These are phyloP conservation scores for Gamarada debralockiae DNA, from an alignment of 495 filamentous ascomycete genomes.

Conservation along the genomic window DNA sequence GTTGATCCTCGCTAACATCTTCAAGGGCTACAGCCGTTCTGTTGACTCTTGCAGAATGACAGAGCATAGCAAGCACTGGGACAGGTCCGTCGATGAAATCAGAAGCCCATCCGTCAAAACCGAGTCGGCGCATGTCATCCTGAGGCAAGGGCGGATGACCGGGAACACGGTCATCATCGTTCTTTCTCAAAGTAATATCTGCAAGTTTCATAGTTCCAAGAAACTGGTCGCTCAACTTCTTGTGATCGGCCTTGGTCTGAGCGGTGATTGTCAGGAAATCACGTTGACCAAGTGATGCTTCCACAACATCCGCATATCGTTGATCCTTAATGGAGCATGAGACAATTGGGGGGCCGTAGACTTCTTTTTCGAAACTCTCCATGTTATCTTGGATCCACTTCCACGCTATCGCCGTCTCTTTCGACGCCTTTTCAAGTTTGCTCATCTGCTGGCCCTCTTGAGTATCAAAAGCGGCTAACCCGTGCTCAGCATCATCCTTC, in stretches of 20 bases:
- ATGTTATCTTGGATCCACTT: slow-evolving; percentile 74
- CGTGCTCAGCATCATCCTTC: slow-evolving; percentile 36
- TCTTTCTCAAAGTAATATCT: slow-evolving; percentile 62
- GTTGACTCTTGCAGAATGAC: slow-evolving; percentile 61
- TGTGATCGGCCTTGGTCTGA: slow-evolving; percentile 70
- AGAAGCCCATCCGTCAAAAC: slow-evolving; percentile 75
- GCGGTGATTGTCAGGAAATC: slow-evolving; percentile 74
- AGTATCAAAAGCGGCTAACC: slow-evolving; percentile 64
- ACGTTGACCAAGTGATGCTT: slow-evolving; percentile 57
- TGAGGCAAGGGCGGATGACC: slow-evolving; percentile 46
- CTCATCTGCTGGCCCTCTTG: slow-evolving; percentile 69
- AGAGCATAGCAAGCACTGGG: slow-evolving; percentile 84
- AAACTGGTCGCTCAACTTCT: slow-evolving; percentile 56
- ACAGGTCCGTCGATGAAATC: slow-evolving; percentile 79
- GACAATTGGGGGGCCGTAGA: slow-evolving; percentile 83
- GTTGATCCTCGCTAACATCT: slow-evolving; percentile 63
- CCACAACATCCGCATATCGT: slow-evolving; percentile 68
- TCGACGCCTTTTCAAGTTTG: slow-evolving; percentile 51
- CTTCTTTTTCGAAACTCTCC: slow-evolving; percentile 67
- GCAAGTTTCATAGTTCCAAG: slow-evolving; percentile 52
- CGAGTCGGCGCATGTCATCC: slow-evolving; percentile 49
- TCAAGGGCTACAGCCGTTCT: slow-evolving; percentile 56
- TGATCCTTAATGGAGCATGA: slow-evolving; percentile 77
- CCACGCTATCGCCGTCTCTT: slow-evolving; percentile 67
- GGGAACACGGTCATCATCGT: slow-evolving; percentile 32